Evolutionary conservation across 805 yeast genomes (phyloP).

Genomic region (Debaryomyces hansenii): DNA sequence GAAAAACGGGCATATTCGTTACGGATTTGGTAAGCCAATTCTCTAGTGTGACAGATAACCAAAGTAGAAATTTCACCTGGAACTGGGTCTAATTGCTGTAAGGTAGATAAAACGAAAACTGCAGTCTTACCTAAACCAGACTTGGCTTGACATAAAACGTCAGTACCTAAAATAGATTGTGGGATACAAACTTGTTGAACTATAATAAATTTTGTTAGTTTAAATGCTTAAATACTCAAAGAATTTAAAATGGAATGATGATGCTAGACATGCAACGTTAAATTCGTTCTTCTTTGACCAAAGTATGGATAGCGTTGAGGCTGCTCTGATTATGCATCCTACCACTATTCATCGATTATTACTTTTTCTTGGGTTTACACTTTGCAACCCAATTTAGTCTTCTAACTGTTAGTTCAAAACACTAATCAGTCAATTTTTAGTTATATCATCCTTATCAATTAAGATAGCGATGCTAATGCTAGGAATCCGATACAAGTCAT

Average conservation of each 20-base stretch:
- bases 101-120: constrained; percentile 90
- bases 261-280: constrained; percentile 1
- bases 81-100: constrained; percentile 96
- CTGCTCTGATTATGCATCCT: no score
- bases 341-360: no score
- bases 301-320: neutral
- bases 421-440: no score
- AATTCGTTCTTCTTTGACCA: constrained; percentile 3
- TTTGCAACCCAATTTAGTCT: no score
- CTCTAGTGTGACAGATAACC: constrained; percentile 98
- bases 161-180: constrained; percentile 96
- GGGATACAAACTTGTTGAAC: constrained; percentile 99
- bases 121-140: constrained; percentile 99
- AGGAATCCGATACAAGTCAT: no score
- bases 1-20: constrained; percentile 97
- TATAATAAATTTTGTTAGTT: constrained; percentile 32
- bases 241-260: neutral
- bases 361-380: no score
- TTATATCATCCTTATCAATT: no score
- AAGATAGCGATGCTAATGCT: no score
- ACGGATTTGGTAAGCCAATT: constrained; percentile 96
- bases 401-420: no score
- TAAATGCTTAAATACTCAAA: neutral
- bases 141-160: constrained; percentile 97
- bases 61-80: constrained; percentile 95